Conservation (phyloP, 2,329 filamentous ascomycete species). For the Colletotrichum sp. region DNA sequence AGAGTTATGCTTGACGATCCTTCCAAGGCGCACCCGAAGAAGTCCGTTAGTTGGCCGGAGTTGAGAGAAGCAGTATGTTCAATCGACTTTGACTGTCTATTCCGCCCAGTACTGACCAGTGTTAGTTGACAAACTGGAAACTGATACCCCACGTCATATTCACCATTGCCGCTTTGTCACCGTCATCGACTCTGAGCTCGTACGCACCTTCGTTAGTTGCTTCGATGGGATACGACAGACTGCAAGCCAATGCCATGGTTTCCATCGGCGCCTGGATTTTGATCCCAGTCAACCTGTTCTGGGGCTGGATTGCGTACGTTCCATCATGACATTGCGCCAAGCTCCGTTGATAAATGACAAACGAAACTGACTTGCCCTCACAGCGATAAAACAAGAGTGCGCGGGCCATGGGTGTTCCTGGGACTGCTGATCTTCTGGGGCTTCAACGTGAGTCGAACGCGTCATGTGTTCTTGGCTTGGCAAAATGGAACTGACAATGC, state of each 20-base stretch:
- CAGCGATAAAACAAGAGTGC: constrained; percentile 24
- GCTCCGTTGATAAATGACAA: background rate
- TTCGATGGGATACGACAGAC: constrained; percentile 37
- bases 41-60: constrained; percentile 33
- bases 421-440: constrained; percentile 30
- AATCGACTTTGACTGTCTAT: background rate
- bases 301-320: constrained; percentile 30
- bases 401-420: constrained; percentile 31
- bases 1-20: constrained; percentile 39
- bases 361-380: background rate
- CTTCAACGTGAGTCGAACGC: constrained; percentile 24
- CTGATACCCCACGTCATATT: constrained; percentile 37
- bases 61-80: constrained; percentile 35
- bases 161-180: constrained; percentile 33
- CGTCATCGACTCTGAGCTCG: constrained; percentile 29
- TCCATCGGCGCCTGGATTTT: constrained; percentile 40
- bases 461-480: background rate
- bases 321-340: background rate
- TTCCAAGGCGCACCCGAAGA: constrained; percentile 33
- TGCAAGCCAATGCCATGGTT: constrained; percentile 38
- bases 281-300: constrained; percentile 34
- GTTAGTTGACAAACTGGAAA: constrained; percentile 40
- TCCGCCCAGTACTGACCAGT: background rate
- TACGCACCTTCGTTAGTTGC: constrained; percentile 36
- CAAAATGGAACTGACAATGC: background rate